These are phyloP conservation scores for Boletus subcaerulescens DNA, from an alignment of 768 basidiomycete species.

Conservation along the genomic window DNA sequence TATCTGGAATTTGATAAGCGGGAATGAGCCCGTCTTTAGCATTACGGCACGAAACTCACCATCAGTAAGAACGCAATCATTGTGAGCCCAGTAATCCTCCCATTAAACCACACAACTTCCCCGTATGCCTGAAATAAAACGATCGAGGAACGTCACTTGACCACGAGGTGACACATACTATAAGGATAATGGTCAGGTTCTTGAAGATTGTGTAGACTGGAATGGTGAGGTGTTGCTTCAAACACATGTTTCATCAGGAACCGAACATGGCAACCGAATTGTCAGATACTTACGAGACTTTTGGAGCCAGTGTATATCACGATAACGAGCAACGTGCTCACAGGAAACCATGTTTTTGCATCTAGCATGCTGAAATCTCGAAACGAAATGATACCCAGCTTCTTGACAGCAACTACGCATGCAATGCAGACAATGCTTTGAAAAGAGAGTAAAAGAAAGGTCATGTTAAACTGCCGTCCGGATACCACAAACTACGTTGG, in stretches of 20 bases:
- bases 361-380: conserved; percentile 78
- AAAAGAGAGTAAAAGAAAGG: conserved; percentile 87
- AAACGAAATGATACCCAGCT: conserved; percentile 75
- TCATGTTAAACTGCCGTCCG: conserved; percentile 93
- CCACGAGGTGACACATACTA: conserved; percentile 50
- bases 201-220: conserved; percentile 99
- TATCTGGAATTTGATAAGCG: conserved; percentile 47
- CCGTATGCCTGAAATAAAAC: conserved; percentile 75
- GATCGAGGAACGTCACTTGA: not conserved
- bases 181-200: conserved; percentile 98
- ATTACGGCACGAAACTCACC: conserved; percentile 44
- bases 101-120: conserved; percentile 96
- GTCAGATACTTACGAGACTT: conserved; percentile 69
- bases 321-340: conserved; percentile 85
- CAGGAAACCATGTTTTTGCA: conserved; percentile 92
- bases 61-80: conserved; percentile 90
- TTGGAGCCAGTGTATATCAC: conserved; percentile 99
- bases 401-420: conserved; percentile 75
- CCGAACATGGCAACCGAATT: not conserved
- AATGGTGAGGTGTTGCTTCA: conserved; percentile 93
- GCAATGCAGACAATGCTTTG: conserved; percentile 85
- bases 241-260: not conserved
- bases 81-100: conserved; percentile 81
- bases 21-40: not conserved
- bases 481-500: conserved; percentile 84